Evolutionary conservation across 2,329 filamentous ascomycete genomes (phyloP), one percentile per base, ranked within the genome.

Genomic region (Talaromyces pinophilus): DNA sequence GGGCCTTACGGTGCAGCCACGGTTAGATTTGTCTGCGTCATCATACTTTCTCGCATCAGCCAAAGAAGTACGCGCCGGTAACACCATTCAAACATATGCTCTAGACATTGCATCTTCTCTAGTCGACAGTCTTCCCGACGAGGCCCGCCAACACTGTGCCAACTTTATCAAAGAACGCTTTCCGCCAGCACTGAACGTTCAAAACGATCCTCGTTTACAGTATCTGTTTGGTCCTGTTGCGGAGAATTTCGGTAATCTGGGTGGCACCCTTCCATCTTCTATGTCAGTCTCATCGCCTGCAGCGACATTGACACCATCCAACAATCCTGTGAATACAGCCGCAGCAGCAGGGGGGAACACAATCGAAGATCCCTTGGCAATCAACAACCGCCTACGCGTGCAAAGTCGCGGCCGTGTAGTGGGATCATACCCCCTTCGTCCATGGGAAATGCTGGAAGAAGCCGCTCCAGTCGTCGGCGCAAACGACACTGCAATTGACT

Each of bases 381-480:
- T 73, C 30, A 64, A 71, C 15, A 75, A 73, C 60, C 74, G 75
- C 33, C 74, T 81, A 44, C 76, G 76, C 48, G 69, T 80, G 46
- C 77, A 81, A 66, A 72, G 76, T 38, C 75, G 75, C 33, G 78
- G 77, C 10, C 75, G 76, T 25, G 67, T 73, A 5, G 67, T 77
- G 40, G 78, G 77, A 2, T 68, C 76, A 1, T 80, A 75, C 60
- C 74, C 75, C 1, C 68, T 79, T 10, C 77, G 77, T 25, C 76
- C 76, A 33, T 82, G 80, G 80, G 80, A 82, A 66, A 75, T 82
- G 65, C 73, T 82, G 28, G 79, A 80, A 68, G 80, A 82, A 66
- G 77, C 80, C 11, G 79, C 80, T 19, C 80, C 80, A 1, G 75
- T 81, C 19, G 70, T 78, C 25, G 79, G 80, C 28, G 71, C 74